Base-by-base conservation (phyloP, 2,329 filamentous ascomycete species). In the Penicillium sp. region DNA sequence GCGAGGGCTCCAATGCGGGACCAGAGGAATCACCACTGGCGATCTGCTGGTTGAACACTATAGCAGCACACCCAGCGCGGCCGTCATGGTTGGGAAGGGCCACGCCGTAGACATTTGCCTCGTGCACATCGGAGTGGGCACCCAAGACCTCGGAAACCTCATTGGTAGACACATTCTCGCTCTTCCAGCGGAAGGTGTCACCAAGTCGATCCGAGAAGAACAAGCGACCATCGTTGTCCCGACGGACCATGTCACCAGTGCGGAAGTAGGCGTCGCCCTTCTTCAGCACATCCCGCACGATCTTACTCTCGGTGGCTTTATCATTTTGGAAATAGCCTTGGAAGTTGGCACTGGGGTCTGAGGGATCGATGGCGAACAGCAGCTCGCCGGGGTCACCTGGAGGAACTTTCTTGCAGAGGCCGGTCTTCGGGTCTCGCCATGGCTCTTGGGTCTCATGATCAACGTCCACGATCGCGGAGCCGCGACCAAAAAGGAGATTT, bases 21-120 rank as follows among this genome's bases (percentile, higher is more conserved):
- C 53, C 57, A 0, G 65, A 61, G 4, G 60, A 53, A 13, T 55
- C 51, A 2, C 52, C 58, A 9, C 54, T 59, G 24, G 62, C 54
- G 1, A 66, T 58, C 5, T 75, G 73, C 20, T 77, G 74, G n/a
- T 76, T 74, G 11, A 83, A 71, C 7, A 90, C 74, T 1, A 95
- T 71, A 6, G 89, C 87, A 0, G 86, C 90, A 62, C 91, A 95
- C 2, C 91, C 91, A 0, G 89, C 90, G 24, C 90, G 81, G 16
- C 90, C 90, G 63, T 95, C 90, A 65, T 95, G 89, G 58, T 88
- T 80, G 0, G 90, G 90, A 5, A 95, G 72, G 38, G 83, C 71
- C 2, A 95, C 88, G 33, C 90, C 90, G 64, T 95, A 95, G 25
- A 95, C 90, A 62, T 95, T 95, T 28, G 89, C 87, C 73, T 95